These are phyloP conservation scores for Begonia masoniana DNA, from an alignment of 306 rosid species.

Conservation along the genomic window DNA sequence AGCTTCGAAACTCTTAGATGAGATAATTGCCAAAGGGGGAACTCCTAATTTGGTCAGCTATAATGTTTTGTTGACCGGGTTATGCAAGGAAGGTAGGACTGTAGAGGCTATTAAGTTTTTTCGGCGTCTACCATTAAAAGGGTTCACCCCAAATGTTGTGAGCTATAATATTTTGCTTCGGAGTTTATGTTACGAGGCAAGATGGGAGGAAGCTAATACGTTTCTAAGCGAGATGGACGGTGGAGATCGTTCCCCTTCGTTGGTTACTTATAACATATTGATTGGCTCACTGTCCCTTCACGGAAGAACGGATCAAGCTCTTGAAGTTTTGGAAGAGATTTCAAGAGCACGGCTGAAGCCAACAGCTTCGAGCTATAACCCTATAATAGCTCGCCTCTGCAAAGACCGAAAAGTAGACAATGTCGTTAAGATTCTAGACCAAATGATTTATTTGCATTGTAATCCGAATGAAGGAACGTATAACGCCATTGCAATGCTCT, in stretches of 20 bases:
- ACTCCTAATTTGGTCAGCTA: conserved; percentile 71
- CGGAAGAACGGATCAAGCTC: conserved; percentile 70
- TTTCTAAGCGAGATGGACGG: conserved; percentile 71
- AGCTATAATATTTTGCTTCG: conserved; percentile 74
- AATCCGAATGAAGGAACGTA: conserved; percentile 66
- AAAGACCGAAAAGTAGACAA: conserved; percentile 56
- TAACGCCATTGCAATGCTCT: conserved; percentile 67
- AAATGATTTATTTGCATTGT: conserved; percentile 45
- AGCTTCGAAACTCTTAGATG: conserved; percentile 58
- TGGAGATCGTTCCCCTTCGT: conserved; percentile 45
- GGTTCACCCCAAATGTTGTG: conserved; percentile 70
- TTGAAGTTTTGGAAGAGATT: conserved; percentile 75
- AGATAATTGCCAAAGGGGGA: conserved; percentile 76
- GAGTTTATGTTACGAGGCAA: conserved; percentile 53
- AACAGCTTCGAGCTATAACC: conserved; percentile 74
- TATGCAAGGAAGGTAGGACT: conserved; percentile 87
- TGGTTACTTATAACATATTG: conserved; percentile 61
- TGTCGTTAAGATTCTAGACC: conserved; percentile 55
- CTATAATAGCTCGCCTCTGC: conserved; percentile 55
- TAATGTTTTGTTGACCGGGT: conserved; percentile 71
- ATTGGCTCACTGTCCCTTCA: conserved; percentile 62
- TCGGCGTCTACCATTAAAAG: conserved; percentile 55
- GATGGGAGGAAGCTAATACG: conserved; percentile 78
- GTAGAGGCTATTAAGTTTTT: conserved; percentile 68
- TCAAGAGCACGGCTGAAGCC: conserved; percentile 41